A percentile compares a stretch with the other conserved stretches of the same genome.
phyloP scores from a whole-genome alignment of 306 rosid species.

The Prinsepia uniflora region DNA sequence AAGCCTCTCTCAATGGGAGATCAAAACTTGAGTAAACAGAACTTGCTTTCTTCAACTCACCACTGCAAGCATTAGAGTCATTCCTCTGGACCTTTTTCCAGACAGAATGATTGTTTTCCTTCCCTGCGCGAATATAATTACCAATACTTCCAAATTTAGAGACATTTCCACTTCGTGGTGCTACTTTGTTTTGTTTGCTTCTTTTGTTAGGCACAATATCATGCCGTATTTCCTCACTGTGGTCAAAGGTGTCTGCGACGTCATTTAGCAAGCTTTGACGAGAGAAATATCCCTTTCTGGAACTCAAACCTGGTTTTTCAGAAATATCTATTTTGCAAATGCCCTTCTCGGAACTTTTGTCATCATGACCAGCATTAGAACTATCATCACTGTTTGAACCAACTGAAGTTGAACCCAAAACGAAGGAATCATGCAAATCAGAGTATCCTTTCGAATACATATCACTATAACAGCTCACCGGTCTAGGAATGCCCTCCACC shows the following conservation, averaged over 20 bases:
- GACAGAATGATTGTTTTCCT: conserved; percentile 62
- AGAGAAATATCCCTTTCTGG: conserved; percentile 31
- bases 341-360: conserved; percentile 31
- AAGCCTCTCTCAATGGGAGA: conserved; percentile 34
- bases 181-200: conserved; percentile 45
- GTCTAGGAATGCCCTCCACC: conserved; percentile 23
- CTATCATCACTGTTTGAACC: conserved; percentile 43
- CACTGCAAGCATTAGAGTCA: conserved; percentile 31
- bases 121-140: conserved; percentile 47
- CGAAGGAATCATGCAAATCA: conserved; percentile 27
- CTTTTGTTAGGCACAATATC: conserved; percentile 35
- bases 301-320: conserved; percentile 22
- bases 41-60: conserved; percentile 45
- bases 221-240: conserved; percentile 32
- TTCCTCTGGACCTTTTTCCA: conserved; percentile 87
- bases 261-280: conserved; percentile 28
- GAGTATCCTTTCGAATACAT: conserved; percentile 17
- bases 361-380: conserved; percentile 24
- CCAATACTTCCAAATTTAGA: conserved; percentile 40
- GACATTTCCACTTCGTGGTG: conserved; percentile 41
- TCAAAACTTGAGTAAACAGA: conserved; percentile 32
- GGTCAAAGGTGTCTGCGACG: conserved; percentile 24
- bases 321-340: conserved; percentile 27
- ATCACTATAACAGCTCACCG: conserved; percentile 29
- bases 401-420: conserved; percentile 41